Evolutionary conservation across 2,329 filamentous ascomycete genomes (phyloP).

Genomic region (Talaromyces amestolkiae): DNA sequence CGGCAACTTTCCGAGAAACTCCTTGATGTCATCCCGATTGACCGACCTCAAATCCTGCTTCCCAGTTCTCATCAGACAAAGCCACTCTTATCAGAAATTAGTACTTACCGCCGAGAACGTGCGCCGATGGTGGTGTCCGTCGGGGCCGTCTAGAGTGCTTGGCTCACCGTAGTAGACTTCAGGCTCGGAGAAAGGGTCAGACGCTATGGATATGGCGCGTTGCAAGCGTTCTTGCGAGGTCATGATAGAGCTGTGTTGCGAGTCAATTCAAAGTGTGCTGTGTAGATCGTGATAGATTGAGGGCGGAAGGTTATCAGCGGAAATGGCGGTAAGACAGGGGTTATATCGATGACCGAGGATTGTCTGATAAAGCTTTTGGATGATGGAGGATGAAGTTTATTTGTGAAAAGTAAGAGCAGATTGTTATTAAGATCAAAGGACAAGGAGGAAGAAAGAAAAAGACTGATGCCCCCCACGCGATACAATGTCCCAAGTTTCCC

Average conservation of each 20-base stretch:
- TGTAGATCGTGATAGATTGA: background rate
- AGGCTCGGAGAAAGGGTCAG: constrained; percentile 57
- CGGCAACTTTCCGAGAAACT: constrained; percentile 33
- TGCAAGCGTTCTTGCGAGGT: constrained; percentile 37
- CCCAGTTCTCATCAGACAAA: background rate
- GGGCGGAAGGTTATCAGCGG: constrained; percentile 1
- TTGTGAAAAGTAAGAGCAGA: background rate
- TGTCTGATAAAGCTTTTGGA: background rate
- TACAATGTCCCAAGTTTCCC: background rate
- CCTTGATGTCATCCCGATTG: constrained; percentile 36
- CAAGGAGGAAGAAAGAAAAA: background rate
- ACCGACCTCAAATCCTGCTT: constrained; percentile 37
- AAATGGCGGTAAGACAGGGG: constrained; percentile 9
- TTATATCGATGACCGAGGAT: background rate
- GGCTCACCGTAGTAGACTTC: constrained; percentile 59
- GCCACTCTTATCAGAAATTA: constrained; percentile 5
- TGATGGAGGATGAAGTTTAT: background rate
- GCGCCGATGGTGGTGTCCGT: constrained; percentile 48
- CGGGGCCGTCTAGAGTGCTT: constrained; percentile 40
- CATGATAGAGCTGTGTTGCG: constrained; percentile 30
- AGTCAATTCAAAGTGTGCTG: background rate
- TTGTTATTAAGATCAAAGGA: background rate
- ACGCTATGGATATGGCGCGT: constrained; percentile 35
- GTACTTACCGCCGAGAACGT: constrained; percentile 56
- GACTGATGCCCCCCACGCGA: background rate